Evolutionary conservation across 805 yeast genomes (phyloP).

Genomic region (Ogataea allantospora): DNA sequence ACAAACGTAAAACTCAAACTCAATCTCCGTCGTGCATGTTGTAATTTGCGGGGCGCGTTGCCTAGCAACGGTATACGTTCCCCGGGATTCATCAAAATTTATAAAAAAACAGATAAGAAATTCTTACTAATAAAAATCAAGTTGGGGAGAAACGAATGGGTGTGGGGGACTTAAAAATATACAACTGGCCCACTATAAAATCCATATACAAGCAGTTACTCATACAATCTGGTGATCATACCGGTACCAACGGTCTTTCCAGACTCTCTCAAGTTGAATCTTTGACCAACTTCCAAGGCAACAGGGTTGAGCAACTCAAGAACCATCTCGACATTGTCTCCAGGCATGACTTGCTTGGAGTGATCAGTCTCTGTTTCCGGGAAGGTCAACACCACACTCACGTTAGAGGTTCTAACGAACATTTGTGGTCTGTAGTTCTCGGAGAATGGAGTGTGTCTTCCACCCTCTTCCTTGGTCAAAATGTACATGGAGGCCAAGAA

Average conservation of each 20-base stretch:
- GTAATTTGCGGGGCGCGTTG: neutral
- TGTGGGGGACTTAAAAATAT: constrained; percentile 4
- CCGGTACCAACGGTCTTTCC: constrained; percentile 99
- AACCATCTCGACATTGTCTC: constrained; percentile 97
- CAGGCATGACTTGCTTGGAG: constrained; percentile 91
- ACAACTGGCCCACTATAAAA: constrained; percentile 7
- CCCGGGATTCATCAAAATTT: constrained; percentile 1
- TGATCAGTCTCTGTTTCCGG: constrained; percentile 78
- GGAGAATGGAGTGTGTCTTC: constrained; percentile 97
- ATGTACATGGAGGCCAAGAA: constrained; percentile 91
- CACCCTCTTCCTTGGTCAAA: constrained; percentile 97
- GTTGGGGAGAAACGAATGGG: neutral
- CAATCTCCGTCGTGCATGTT: neutral
- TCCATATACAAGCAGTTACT: constrained; percentile 21
- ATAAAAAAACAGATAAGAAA: constrained; percentile 3
- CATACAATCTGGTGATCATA: constrained; percentile 72
- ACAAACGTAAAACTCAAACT: neutral
- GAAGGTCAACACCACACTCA: constrained; percentile 85
- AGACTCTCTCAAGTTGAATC: constrained; percentile 99
- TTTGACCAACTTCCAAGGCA: constrained; percentile 93
- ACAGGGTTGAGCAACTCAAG: constrained; percentile 87
- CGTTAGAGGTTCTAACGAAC: constrained; percentile 95
- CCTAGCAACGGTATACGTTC: constrained; percentile 4
- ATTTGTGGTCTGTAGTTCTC: constrained; percentile 98
- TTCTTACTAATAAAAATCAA: neutral